These are phyloP conservation scores for Naematelia encephala DNA, from an alignment of 768 basidiomycete genomes.

Conservation along the genomic window DNA sequence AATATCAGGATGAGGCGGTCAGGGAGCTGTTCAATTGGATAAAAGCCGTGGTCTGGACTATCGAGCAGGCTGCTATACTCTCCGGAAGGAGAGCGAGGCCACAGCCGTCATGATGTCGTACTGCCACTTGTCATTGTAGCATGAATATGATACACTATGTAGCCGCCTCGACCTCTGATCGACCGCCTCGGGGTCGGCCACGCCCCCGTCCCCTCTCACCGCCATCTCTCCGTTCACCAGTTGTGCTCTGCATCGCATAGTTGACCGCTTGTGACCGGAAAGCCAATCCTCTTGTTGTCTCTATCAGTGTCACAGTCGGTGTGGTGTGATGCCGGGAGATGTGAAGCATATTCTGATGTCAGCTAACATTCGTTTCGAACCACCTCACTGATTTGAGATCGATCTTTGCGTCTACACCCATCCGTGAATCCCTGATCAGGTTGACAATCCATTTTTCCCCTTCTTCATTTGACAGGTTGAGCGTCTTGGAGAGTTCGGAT, in stretches of 20 bases:
- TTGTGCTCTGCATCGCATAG: constrained; percentile 60
- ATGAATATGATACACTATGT: neutral
- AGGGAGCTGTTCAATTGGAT: constrained; percentile 50
- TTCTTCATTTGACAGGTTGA: constrained; percentile 89
- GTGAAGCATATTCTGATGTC: constrained; percentile 81
- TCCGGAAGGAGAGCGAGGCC: constrained; percentile 16
- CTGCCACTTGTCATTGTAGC: neutral
- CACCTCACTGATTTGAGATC: constrained; percentile 89
- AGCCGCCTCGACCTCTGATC: constrained; percentile 2
- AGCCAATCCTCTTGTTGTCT: constrained; percentile 87
- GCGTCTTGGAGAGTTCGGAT: constrained; percentile 85
- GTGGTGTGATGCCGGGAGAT: constrained; percentile 86
- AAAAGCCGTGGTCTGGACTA: constrained; percentile 49
- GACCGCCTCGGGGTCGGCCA: neutral
- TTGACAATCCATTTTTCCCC: constrained; percentile 99
- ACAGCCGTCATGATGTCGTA: constrained; percentile 1
- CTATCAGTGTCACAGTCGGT: constrained; percentile 89
- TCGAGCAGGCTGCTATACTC: constrained; percentile 47
- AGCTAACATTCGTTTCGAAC: neutral
- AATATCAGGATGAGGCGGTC: constrained; percentile 40
- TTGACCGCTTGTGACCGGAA: constrained; percentile 87
- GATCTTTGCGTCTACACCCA: constrained; percentile 96
- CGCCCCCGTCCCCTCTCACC: constrained; percentile 29
- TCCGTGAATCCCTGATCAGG: constrained; percentile 92
- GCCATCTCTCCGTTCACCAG: constrained; percentile 19